phyloP scores from a whole-genome alignment of 2,329 filamentous ascomycete species.

The Phaeosphaeria sp. region DNA sequence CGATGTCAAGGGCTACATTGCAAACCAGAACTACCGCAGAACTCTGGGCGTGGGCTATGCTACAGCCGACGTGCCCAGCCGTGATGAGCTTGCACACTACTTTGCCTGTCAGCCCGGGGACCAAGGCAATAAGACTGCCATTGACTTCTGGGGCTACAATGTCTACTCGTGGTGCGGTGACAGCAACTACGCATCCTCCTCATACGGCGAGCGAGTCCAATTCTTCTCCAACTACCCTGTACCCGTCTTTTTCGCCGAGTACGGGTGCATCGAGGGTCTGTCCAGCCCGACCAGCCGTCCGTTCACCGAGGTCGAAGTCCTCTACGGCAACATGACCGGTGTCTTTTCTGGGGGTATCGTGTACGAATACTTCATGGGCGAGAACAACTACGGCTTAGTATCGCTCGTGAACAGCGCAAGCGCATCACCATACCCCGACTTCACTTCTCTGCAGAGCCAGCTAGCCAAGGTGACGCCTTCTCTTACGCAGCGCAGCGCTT shows the following conservation, averaged over 20 bases:
- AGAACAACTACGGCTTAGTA: conserved; percentile 87
- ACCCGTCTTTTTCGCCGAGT: conserved; percentile 97
- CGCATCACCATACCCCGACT: conserved; percentile 73
- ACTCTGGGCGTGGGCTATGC: conserved; percentile 91
- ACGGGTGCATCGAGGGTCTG: conserved; percentile 78
- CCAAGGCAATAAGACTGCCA: conserved; percentile 59
- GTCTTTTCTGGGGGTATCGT: conserved; percentile 97
- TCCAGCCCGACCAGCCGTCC: conserved; percentile 64
- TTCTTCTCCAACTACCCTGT: conserved; percentile 91
- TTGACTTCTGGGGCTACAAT: conserved; percentile 99
- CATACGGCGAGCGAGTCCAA: conserved; percentile 79
- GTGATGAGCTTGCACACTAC: conserved; percentile 83
- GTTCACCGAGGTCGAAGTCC: conserved; percentile 83
- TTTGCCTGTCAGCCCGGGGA: conserved; percentile 80
- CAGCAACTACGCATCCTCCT: conserved; percentile 76
- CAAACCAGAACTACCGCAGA: conserved; percentile 71
- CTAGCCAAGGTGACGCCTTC: conserved; percentile 71
- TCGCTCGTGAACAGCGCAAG: conserved; percentile 64
- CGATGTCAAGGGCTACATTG: conserved; percentile 93
- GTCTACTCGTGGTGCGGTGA: conserved; percentile 99
- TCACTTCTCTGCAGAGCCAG: conserved; percentile 72
- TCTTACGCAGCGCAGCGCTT: conserved; percentile 68
- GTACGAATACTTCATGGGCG: conserved; percentile 96
- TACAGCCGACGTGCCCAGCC: conserved; percentile 90
- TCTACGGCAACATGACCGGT: conserved; percentile 84